Base-by-base conservation (phyloP, 768 basidiomycete genomes). In the Termitomyces sp. region DNA sequence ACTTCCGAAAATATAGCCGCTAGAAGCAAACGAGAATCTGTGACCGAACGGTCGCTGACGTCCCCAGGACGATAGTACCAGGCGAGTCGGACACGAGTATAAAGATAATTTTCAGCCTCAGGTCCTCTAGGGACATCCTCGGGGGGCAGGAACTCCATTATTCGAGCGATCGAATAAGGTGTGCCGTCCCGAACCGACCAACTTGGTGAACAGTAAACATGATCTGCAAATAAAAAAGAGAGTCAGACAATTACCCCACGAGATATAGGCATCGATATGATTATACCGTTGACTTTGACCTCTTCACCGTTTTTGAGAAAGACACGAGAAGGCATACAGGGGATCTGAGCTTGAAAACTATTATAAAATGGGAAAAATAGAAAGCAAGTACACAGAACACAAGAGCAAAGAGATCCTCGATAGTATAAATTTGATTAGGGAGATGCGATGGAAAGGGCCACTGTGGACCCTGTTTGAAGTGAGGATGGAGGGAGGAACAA, bases 1-100 rank as follows among this genome's bases (percentile, higher is more conserved):
- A 94, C 84, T 76, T 98, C 96, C 52, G 93, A 91, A 75, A 94
- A 96, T 71, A 98, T 96, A 60, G 95, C 92, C 42, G 95, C 94
- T 58, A 96, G 83, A 56, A 99, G 82, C 43, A 97, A 80, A 58
- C 97, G 88, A 61, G 88, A 89, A 76, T 99, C 96, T 54, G 89
- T 83, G 56, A 94, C 87, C 27, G 88, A 82, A 54, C 95, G 88
- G 76, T 94, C 92, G 68, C 88, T 91, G 62, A 98, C 91, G 81
- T 98, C 96, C 73, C 88, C 85, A 49, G 94, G 94, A 60, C 96
- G 91, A 76, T 98, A 97, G 76, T 95, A 98, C 85, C 94, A 94
- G 42, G 92, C 92, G 52, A 98, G 79, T 49, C 94, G 86, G 60
- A 94, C 94, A 66, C 91, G 89, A 61, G 88, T 86, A 68, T 83